Evolutionary conservation across 352 stramenopile genomes (phyloP).

Genomic region (Phytophthora idaei): DNA sequence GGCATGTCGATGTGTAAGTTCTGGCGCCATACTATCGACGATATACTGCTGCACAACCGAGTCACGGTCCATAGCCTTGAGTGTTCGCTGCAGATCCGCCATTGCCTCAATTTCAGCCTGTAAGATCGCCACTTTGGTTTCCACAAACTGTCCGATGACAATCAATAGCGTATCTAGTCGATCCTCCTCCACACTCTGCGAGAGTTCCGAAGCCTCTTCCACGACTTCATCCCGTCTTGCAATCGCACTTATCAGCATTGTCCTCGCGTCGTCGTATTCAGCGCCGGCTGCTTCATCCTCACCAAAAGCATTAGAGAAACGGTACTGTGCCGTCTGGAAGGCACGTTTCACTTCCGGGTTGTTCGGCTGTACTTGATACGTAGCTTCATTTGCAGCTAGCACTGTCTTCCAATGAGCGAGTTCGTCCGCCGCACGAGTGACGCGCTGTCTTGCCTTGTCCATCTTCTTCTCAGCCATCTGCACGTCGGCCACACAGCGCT

Average conservation of each 20-base stretch:
- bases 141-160: slow-evolving; percentile 86
- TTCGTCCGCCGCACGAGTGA: slow-evolving; percentile 71
- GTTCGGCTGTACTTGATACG: slow-evolving; percentile 80
- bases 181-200: slow-evolving; percentile 85
- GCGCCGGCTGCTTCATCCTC: slow-evolving; percentile 63
- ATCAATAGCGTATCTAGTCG: slow-evolving; percentile 85
- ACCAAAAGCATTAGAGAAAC: slow-evolving; percentile 65
- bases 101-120: slow-evolving; percentile 84
- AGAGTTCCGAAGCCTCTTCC: slow-evolving; percentile 77
- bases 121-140: slow-evolving; percentile 84
- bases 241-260: slow-evolving; percentile 63
- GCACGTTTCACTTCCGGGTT: slow-evolving; percentile 76
- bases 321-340: slow-evolving; percentile 65
- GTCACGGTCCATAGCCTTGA: slow-evolving; percentile 80
- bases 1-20: slow-evolving; percentile 79
- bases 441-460: slow-evolving; percentile 67
- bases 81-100: slow-evolving; percentile 61
- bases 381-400: slow-evolving; percentile 80
- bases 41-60: slow-evolving; percentile 89
- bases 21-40: slow-evolving; percentile 79
- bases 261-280: slow-evolving; percentile 69
- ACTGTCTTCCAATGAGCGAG: slow-evolving; percentile 79
- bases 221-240: slow-evolving; percentile 81
- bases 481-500: slow-evolving; percentile 81
- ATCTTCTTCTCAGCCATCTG: slow-evolving; percentile 75